These are phyloP conservation scores for Litchi chinensis DNA, from an alignment of 345 rosid species.

Conservation along the genomic window DNA sequence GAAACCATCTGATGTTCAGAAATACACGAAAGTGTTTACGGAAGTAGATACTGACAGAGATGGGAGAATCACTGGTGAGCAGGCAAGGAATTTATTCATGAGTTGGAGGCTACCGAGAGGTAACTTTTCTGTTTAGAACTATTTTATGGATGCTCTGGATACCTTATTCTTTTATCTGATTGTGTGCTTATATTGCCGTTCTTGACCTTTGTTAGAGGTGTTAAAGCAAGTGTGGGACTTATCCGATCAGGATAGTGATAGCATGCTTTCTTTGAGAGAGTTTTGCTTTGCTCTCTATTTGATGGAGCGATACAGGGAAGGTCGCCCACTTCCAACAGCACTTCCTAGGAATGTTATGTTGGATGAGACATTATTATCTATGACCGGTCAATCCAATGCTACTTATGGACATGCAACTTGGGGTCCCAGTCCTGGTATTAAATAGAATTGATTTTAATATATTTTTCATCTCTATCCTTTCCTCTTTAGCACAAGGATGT, in stretches of 20 bases:
- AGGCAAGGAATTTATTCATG: slow-evolving; percentile 88
- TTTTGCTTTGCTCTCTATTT: slow-evolving; percentile 93
- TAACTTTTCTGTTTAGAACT: slow-evolving; percentile 24
- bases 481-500: slow-evolving; percentile 19
- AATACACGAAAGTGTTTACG: slow-evolving; percentile 84
- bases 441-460: slow-evolving; percentile 28
- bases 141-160: slow-evolving; percentile 7
- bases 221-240: slow-evolving; percentile 98
- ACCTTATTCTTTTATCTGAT: slow-evolving; percentile 19
- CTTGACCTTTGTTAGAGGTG: slow-evolving; percentile 61
- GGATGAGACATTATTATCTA: slow-evolving; percentile 85
- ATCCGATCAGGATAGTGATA: slow-evolving; percentile 97
- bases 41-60: slow-evolving; percentile 94
- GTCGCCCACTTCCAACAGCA: slow-evolving; percentile 77
- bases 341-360: slow-evolving; percentile 82
- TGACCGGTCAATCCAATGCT: slow-evolving; percentile 74
- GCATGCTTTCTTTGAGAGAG: slow-evolving; percentile 99
- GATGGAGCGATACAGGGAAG: slow-evolving; percentile 97
- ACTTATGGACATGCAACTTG: slow-evolving; percentile 72
- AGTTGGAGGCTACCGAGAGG: slow-evolving; percentile 99
- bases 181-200: slow-evolving; percentile 25
- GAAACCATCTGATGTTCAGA: slow-evolving; percentile 87
- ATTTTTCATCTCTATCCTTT: slow-evolving; percentile 22
- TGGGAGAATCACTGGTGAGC: slow-evolving; percentile 94
- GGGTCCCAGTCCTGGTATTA: slow-evolving; percentile 72